phyloP scores from a whole-genome alignment of 768 basidiomycete genomes.

The Phallus indusiatus region DNA sequence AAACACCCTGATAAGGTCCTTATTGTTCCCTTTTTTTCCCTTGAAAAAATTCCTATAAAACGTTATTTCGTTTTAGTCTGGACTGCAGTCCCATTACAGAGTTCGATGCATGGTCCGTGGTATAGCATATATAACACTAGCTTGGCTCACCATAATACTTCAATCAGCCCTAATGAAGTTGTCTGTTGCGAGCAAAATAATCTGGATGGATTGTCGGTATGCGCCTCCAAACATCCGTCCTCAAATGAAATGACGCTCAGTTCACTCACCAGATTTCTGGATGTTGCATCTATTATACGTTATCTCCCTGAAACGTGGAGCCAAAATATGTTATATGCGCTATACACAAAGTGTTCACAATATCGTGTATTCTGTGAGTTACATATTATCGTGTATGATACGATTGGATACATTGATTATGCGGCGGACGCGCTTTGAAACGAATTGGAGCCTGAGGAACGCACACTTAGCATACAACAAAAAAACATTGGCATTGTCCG shows the following conservation, averaged over 20 bases:
- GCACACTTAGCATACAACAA: background rate
- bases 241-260: no score
- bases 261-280: background rate
- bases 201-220: background rate
- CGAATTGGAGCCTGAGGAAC: background rate
- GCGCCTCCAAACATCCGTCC: background rate
- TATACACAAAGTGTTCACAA: background rate
- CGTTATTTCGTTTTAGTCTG: background rate
- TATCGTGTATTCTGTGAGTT: background rate
- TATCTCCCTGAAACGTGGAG: background rate
- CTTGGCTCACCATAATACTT: background rate
- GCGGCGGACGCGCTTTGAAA: background rate
- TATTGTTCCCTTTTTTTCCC: background rate
- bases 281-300: background rate
- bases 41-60: background rate
- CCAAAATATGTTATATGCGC: background rate
- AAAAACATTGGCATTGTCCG: background rate
- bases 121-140: background rate
- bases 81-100: background rate
- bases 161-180: background rate
- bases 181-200: background rate
- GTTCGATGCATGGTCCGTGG: background rate
- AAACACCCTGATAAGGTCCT: background rate
- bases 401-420: background rate
- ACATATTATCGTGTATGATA: background rate